Base-by-base conservation (phyloP, 768 basidiomycete genomes). In the Rhodotorula diobovata region DNA sequence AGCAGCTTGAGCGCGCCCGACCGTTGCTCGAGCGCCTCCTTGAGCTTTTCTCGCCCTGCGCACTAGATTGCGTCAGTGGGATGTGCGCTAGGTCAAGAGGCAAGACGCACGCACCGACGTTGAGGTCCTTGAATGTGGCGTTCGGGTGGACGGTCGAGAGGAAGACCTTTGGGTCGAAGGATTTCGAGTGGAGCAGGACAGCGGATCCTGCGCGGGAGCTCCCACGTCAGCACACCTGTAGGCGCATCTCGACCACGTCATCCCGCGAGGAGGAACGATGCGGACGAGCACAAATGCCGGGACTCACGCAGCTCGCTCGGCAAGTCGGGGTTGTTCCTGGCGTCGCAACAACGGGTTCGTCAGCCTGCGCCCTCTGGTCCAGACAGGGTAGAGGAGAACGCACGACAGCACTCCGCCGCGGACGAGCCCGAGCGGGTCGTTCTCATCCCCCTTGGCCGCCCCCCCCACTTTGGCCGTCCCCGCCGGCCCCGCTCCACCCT, bases 91-190 rank as follows among this genome's bases (percentile, higher is more conserved):
- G 1, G 11, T 0, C 18, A 1, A 12, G 0, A 25, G 34, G 5
- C 34, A 21, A 21, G 30, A 2, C 23, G 8, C 15, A 34, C 71
- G 92, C 89, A 7, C 94, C 95, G 21, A 84, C 81, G 4, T 88
- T 86, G 28, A 99, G 85, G 79, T 96, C 93, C 81, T 93, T 89
- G 79, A 93, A 96, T 1, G 92, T 91, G 7, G 95, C 95, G 76
- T 95, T 90, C 8, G 96, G 96, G 78, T 99, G 93, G 11, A 93
- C 87, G 20, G 86, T 86, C 15, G 92, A 91, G 23, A 99, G 84
- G 80, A 96, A 99, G 2, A 87, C 86, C 79, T 95, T 97, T 14
- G 96, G 93, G 78, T 97, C 91, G 82, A 99, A 99, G 4, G 91
- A 87, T 79, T 98, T 99, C 45, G 93, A 95, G 8, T 88, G 88